Base-by-base conservation (phyloP, 2,329 filamentous ascomycete species). In the Massarina eburnea region DNA sequence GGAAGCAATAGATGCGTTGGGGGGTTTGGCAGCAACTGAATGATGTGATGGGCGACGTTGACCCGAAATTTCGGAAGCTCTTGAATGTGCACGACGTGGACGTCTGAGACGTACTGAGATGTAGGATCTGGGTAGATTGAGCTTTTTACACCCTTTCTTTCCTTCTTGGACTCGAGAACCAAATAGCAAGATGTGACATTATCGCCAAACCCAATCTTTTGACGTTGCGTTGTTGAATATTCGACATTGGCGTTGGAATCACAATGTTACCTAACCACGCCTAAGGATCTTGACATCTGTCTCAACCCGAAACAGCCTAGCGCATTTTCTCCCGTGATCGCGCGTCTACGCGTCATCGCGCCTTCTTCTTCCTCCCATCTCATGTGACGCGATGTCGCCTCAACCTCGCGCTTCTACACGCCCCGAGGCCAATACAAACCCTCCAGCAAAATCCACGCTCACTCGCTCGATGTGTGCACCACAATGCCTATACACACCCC, bases 401-500 rank as follows among this genome's bases (percentile, higher is more conserved):
- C 37, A 36, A 20, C 8, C 27, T 14, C n/a, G 12, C n/a, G n/a
- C n/a, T 6, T 14, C 12, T 14, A 30, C 12, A 14, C 6, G 12
- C 27, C 5, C 21, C 43, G 26, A 4, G 21, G 14, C 36, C 10
- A 22, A n/a, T 15, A 8, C 8, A 20, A 5, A 20, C 18, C 5
- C 14, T n/a, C 10, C 15, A 27, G 21, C 19, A 12, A n/a, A 21
- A 5, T 17, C 35, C 17, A 26, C 30, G 9, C 12, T n/a, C 12
- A 43, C 17, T 24, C 36, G 20, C 8, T 46, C 47, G 41, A 54
- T 52, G 49, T 38, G 20, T 30, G 21, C 15, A 34, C 24, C 29
- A 48, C 29, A 18, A 67, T 67, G 64, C 56, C 64, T 8, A 43
- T 50, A 17, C 47, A 63, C 27, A 61, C 58, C 9, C 65, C 63